Percentiles rank a stretch among this genome's conserved stretches.
phyloP scores from a whole-genome alignment of 2,329 filamentous ascomycete genomes.

The Fusarium sp. region DNA sequence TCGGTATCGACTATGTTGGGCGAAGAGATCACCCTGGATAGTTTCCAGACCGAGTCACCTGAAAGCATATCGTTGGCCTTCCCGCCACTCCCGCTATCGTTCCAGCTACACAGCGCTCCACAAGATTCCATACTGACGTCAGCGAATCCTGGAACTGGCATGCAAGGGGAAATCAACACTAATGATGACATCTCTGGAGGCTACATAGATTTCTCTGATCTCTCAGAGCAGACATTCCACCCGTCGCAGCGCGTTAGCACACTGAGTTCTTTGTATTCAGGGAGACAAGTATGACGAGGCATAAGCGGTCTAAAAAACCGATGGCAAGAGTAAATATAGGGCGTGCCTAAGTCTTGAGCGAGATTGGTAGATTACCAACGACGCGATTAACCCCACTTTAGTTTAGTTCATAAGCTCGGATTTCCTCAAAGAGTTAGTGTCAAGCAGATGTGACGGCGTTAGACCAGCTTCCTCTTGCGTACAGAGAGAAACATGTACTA shows the following conservation, averaged over 20 bases:
- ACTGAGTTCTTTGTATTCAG: not conserved
- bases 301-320: too few species aligned
- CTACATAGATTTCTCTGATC: not conserved
- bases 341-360: too few species aligned
- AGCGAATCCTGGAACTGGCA: accelerated
- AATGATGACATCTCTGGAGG: not conserved
- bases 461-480: too few species aligned
- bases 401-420: too few species aligned
- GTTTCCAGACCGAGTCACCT: not conserved
- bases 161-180: not conserved
- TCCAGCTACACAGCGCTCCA: not conserved
- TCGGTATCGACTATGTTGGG: too few species aligned
- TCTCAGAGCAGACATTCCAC: not conserved
- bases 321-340: too few species aligned
- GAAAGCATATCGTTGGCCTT: slow-evolving; percentile 17
- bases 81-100: slow-evolving; percentile 8
- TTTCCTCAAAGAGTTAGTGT: too few species aligned
- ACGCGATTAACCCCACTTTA: too few species aligned
- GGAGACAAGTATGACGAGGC: not conserved
- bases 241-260: not conserved
- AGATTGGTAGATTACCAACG: too few species aligned
- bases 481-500: too few species aligned
- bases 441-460: too few species aligned
- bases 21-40: not conserved
- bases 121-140: not conserved